Conservation (phyloP, 306 rosid genomes). For the Prunus campanulata region DNA sequence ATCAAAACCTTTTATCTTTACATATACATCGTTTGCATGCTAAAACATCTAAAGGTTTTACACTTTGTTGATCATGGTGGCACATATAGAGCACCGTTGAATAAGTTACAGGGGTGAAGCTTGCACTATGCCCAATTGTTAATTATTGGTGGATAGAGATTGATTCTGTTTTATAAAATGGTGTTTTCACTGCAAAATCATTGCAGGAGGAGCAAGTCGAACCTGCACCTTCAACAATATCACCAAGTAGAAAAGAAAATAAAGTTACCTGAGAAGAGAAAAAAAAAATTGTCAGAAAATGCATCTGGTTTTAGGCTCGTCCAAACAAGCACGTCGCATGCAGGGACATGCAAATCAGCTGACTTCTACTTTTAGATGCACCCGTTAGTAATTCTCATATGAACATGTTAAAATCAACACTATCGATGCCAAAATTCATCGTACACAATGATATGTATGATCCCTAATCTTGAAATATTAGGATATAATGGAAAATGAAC, state of each 20-base stretch:
- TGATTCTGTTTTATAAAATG: background rate
- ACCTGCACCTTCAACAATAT: background rate
- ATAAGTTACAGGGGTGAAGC: background rate
- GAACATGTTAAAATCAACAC: background rate
- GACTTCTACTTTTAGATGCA: background rate
- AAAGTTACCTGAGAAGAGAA: slow-evolving; percentile 4
- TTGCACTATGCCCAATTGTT: background rate
- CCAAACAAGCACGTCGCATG: background rate
- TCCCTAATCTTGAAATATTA: background rate
- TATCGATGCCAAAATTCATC: background rate
- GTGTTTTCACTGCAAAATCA: background rate
- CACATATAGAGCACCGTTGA: background rate
- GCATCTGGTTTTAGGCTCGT: background rate
- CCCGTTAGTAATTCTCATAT: background rate
- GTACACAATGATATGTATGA: background rate
- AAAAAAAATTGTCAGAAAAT: background rate
- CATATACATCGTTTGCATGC: background rate
- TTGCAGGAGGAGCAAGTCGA: background rate
- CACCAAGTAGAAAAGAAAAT: background rate
- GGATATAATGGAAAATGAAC: background rate
- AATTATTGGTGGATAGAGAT: background rate
- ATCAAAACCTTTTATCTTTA: background rate
- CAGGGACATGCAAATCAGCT: background rate
- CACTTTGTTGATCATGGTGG: background rate
- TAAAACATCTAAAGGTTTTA: background rate